Evolutionary conservation across 2,329 filamentous ascomycete genomes (phyloP), one percentile per base, ranked within the genome.

Genomic region (Scolecobasidium constrictum): DNA sequence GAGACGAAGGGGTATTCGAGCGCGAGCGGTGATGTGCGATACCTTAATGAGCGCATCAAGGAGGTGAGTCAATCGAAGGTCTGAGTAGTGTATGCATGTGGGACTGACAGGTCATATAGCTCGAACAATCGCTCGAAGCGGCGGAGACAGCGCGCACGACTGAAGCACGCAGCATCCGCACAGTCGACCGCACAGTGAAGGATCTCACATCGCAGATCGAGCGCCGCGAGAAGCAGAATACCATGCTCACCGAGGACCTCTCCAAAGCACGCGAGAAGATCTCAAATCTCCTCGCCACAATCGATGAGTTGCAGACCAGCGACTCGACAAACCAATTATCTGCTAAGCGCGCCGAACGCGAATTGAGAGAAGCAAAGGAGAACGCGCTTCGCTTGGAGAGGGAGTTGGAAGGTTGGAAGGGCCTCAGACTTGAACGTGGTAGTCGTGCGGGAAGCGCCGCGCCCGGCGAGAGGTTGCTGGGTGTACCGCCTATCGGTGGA

Each of bases 1-100:
- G 90, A 98, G 67, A 96, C 92, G 35, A 96, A 96, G 69, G 87
- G 88, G 42, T 96, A 94, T 65, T 92, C 88, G 16, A 93, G 82
- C 50, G 85, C 85, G 18, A 94, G 88, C 60, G 86, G 94, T 55
- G 90, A 96, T 63, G 86, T 96, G 52, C 83, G 92, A 56, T 96
- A 95, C 68, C 65, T 96, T 55, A 85, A 95, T 64, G 90, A 87
- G 56, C 78, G 90, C 40, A 86, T 98, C 50, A 87, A 95, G 67
- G 90, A 96, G 75, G 88, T 94, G 71, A 73, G 77, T 60, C 21
- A 20, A 28, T 33, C 35, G 37, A 13, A 15, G 35, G 17, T 23
- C 26, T 5, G 7, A 26, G 5, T 15, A 35, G 2, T 16, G 15
- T 20, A 18, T 20, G 16, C 6, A 26, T 11, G 20, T 28, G 6